Conservation (phyloP, 768 basidiomycete genomes). For the Amanita inopinata region DNA sequence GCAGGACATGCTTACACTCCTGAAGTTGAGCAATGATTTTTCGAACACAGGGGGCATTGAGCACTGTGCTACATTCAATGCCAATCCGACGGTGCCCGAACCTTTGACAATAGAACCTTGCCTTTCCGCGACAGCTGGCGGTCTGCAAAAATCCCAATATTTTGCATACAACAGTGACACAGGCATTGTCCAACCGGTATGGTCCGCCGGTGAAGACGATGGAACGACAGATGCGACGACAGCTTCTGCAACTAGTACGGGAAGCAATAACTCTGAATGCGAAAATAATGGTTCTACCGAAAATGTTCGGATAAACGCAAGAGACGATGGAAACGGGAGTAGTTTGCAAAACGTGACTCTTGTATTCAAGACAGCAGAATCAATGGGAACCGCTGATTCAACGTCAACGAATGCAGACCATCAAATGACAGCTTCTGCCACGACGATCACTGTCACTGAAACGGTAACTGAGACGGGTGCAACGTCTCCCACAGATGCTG, state of each 20-base stretch:
- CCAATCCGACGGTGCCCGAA: constrained; percentile 35
- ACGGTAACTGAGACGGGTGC: neutral
- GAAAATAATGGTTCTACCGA: neutral
- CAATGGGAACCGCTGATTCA: neutral
- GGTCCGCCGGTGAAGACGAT: constrained; percentile 23
- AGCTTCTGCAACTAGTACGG: neutral
- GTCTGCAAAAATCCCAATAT: constrained; percentile 43
- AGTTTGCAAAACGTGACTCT: neutral
- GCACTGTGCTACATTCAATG: constrained; percentile 58
- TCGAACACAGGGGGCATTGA: constrained; percentile 18
- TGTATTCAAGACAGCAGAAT: neutral
- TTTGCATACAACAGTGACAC: constrained; percentile 46
- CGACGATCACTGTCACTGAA: constrained; percentile 6
- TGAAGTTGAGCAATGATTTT: neutral
- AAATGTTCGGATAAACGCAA: neutral
- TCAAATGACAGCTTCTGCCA: neutral
- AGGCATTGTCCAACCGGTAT: constrained; percentile 46
- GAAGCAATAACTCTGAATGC: neutral
- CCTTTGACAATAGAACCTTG: constrained; percentile 44
- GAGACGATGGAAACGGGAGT: neutral
- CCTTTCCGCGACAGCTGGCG: constrained; percentile 9
- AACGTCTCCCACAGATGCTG: neutral
- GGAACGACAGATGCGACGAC: constrained; percentile 13
- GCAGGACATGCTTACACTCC: neutral
- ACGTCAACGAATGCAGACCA: neutral